These are phyloP conservation scores for Diutina ranongensis DNA, from an alignment of 1,139 yeast genomes.

Conservation along the genomic window DNA sequence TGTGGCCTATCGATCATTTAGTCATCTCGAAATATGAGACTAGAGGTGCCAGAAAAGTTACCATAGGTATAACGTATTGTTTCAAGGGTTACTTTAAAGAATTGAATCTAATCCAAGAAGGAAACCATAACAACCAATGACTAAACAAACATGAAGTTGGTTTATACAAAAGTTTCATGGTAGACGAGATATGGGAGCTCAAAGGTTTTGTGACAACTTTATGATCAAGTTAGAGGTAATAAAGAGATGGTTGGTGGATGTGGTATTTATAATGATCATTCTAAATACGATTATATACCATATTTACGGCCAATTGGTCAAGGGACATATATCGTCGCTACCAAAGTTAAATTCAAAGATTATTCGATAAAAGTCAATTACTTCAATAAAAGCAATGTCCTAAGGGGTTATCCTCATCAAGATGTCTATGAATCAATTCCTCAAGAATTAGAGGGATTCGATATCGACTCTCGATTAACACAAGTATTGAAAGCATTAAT, in stretches of 20 bases:
- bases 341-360: slow-evolving; percentile 26
- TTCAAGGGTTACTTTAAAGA: too few species aligned
- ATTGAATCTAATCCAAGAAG: too few species aligned
- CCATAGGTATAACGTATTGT: too few species aligned
- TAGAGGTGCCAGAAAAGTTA: too few species aligned
- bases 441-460: slow-evolving; percentile 76
- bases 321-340: slow-evolving; percentile 47
- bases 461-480: slow-evolving; percentile 82
- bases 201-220: too few species aligned
- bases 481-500: slow-evolving; percentile 90
- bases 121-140: too few species aligned
- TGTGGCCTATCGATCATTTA: too few species aligned
- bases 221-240: slow-evolving; percentile 26
- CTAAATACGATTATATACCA: slow-evolving; percentile 90
- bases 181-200: too few species aligned
- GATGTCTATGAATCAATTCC: slow-evolving; percentile 69
- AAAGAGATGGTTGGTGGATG: slow-evolving; percentile 84
- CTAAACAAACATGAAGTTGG: too few species aligned
- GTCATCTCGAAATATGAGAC: too few species aligned
- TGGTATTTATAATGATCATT: slow-evolving; percentile 81
- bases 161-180: too few species aligned
- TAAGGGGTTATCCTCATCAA: slow-evolving; percentile 10
- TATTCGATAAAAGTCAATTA: slow-evolving; percentile 27
- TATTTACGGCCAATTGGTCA: slow-evolving; percentile 84
- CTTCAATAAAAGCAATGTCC: slow-evolving; percentile 24